Base-by-base conservation (phyloP, 495 filamentous ascomycete genomes). In the Polyplosphaeria fusca region DNA sequence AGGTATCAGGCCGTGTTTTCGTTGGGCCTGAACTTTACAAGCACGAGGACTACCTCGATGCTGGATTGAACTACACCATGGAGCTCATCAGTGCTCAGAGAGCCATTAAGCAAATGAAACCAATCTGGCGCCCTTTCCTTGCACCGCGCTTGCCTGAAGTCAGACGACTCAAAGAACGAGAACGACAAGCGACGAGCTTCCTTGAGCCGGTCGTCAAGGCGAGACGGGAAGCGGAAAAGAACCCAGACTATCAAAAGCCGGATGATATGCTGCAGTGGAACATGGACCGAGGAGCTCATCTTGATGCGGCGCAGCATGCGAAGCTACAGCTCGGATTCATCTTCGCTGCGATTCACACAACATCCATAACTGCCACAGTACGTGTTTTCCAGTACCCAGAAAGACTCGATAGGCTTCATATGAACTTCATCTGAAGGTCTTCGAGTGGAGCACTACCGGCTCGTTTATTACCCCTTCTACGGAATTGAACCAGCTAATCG, bases 311-410 rank as follows among this genome's bases (percentile, higher is more conserved):
- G 16, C 14, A 43, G 12, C 32, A 37, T 12, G 27, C 22, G 1
- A 3, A 54, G 14, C 44, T 71, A 11, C 64, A 65, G 27, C 54
- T 70, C 24, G 55, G 58, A 23, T 18, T 67, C 12, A 63, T 47
- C 38, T 68, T 68, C 40, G 68, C 66, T 16, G 64, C 70, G 0
- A 74, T 74, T 16, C 71, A 74, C 43, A 73, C 72, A 3, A 74
- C 68, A 1, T 59, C 61, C 30, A 7, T 35, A 14, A 35, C 30
- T 7, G 30, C 14, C 30, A 35, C 30, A n/a, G n/a, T n/a, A n/a
- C n/a, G n/a, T n/a, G n/a, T n/a, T n/a, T n/a, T n/a, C n/a, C n/a
- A n/a, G n/a, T n/a, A n/a, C n/a, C n/a, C n/a, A n/a, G n/a, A n/a
- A n/a, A n/a, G n/a, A n/a, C n/a, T n/a, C n/a, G n/a, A n/a, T n/a